These are phyloP conservation scores for Cyphellophora attinorum DNA, from an alignment of 2,329 filamentous ascomycete species.

Conservation along the genomic window DNA sequence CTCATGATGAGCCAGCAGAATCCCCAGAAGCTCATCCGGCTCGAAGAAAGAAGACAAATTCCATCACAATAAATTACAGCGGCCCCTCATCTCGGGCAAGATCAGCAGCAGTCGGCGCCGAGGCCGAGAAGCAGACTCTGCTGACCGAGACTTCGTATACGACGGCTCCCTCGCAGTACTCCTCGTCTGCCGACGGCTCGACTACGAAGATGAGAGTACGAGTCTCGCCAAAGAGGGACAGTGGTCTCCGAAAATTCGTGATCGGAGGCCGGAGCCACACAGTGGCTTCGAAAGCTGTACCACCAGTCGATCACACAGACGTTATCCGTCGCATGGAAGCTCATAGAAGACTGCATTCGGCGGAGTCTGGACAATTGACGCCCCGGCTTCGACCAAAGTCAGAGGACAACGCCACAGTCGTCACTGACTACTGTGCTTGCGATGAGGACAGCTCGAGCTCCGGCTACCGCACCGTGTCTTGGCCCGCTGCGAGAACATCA, in stretches of 20 bases:
- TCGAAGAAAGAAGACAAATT: constrained; percentile 5
- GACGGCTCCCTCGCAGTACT: no score
- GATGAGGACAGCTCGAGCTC: constrained; percentile 8
- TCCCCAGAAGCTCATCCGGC: not conserved
- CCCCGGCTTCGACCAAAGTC: constrained; percentile 9
- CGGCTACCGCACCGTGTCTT: constrained; percentile 11
- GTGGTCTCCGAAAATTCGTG: constrained; percentile 9
- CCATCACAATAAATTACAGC: constrained; percentile 11
- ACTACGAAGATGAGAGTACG: no score
- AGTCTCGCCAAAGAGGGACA: not conserved
- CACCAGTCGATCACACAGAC: constrained; percentile 9
- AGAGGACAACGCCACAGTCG: constrained; percentile 2
- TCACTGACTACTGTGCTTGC: not conserved
- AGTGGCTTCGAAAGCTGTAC: not conserved
- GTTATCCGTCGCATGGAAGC: constrained; percentile 17
- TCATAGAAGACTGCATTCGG: constrained; percentile 17
- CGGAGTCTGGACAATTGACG: constrained; percentile 15
- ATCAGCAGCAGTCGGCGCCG: constrained; percentile 4
- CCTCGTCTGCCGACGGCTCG: no score
- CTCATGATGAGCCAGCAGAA: constrained; percentile 4
- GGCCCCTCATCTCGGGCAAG: constrained; percentile 7
- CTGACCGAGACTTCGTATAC: no score
- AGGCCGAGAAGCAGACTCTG: no score
- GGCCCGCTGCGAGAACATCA: constrained; percentile 10
- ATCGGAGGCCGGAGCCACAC: constrained; percentile 6